Evolutionary conservation across 495 filamentous ascomycete genomes (phyloP).

Genomic region (Penicillium herquei): DNA sequence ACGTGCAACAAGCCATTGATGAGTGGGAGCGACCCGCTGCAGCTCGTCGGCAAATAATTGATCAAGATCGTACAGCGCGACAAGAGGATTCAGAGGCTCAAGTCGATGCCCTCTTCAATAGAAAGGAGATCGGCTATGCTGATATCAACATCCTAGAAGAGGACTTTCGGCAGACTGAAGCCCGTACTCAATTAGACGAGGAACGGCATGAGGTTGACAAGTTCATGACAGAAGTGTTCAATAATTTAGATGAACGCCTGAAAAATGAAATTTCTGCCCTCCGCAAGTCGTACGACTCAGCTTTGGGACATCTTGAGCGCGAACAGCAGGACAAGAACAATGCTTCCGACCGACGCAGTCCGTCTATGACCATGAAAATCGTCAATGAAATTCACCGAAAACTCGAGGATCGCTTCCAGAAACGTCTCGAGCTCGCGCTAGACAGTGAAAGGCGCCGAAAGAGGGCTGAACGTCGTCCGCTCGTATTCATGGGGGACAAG

Average conservation of each 20-base stretch:
- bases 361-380: slow-evolving; percentile 45
- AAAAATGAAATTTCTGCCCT: slow-evolving; percentile 53
- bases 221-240: slow-evolving; percentile 53
- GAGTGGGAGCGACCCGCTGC: slow-evolving; percentile 48
- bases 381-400: slow-evolving; percentile 46
- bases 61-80: slow-evolving; percentile 47
- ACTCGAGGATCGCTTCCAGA: slow-evolving; percentile 52
- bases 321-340: slow-evolving; percentile 40
- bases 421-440: slow-evolving; percentile 48
- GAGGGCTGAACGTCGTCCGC: slow-evolving; percentile 49
- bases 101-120: slow-evolving; percentile 57
- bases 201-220: slow-evolving; percentile 53
- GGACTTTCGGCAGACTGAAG: slow-evolving; percentile 57
- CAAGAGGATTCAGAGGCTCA: slow-evolving; percentile 55
- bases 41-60: slow-evolving; percentile 40
- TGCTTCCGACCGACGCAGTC: slow-evolving; percentile 30
- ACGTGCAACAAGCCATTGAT: slow-evolving; percentile 43
- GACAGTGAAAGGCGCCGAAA: slow-evolving; percentile 53
- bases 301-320: slow-evolving; percentile 40
- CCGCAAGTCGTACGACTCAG: slow-evolving; percentile 48
- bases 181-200: slow-evolving; percentile 52
- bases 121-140: slow-evolving; percentile 59
- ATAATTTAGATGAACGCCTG: slow-evolving; percentile 48
- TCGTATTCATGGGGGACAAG: slow-evolving; percentile 52
- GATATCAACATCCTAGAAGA: slow-evolving; percentile 61